Evolutionary conservation across 768 basidiomycete species (phyloP).

Genomic region (Termitomyces sp.): DNA sequence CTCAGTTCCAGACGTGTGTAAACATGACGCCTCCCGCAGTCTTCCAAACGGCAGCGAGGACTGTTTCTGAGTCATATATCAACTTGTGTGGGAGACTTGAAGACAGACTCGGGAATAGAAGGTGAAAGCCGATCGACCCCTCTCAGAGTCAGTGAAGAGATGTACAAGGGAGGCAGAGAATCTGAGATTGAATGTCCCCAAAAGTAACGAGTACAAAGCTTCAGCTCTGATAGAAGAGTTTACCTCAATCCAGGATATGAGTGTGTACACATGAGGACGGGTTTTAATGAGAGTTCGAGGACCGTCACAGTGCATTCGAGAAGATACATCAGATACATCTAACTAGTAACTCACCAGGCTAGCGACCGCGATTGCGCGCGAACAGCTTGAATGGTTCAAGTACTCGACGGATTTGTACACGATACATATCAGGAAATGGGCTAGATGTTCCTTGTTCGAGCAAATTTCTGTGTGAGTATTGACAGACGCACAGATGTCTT

Average conservation of each 20-base stretch:
- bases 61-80: background rate
- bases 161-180: background rate
- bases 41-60: background rate
- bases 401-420: too few relatives aligned
- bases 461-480: too few relatives aligned
- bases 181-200: background rate
- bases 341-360: too few relatives aligned
- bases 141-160: background rate
- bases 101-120: background rate
- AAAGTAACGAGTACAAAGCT: background rate
- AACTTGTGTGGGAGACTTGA: background rate
- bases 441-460: too few relatives aligned
- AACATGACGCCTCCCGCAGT: background rate
- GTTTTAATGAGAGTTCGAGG: too few relatives aligned
- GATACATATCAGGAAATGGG: background rate
- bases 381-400: background rate
- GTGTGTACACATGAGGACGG: background rate
- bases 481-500: background rate
- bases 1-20: background rate
- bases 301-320: background rate
- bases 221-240: background rate
- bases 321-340: too few relatives aligned
- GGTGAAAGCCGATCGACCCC: background rate
- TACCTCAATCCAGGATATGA: background rate
- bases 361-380: too few relatives aligned